Base-by-base conservation (phyloP, 805 yeast genomes). In the Yarrowia bubula region DNA sequence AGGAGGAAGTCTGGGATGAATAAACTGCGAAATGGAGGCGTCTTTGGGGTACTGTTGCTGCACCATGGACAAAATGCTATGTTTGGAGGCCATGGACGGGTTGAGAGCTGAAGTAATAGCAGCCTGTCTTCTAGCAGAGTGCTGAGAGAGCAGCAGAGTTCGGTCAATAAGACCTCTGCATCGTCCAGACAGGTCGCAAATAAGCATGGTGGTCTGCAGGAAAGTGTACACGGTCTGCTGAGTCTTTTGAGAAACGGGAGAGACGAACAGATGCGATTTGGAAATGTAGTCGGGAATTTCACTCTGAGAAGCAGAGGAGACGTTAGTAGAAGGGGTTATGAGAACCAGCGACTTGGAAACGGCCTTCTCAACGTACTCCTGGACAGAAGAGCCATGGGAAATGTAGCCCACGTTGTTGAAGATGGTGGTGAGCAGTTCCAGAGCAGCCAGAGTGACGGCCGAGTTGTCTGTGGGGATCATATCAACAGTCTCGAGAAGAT, bases 1-100 rank as follows among this genome's bases (percentile, higher is more conserved):
- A n/a, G 73, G 72, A 3, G 97, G 96, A 69, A 90, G 83, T 70
- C 95, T 80, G 46, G 97, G 96, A 70, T 88, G 88, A 64, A 84
- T 81, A 69, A 90, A 32, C 17, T 64, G 79, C 0, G 88, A 78
- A 71, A 89, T 84, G 46, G 86, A 72, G 18, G 83, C 81, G 70
- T 85, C 84, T 46, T 77, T 74, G 13, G 80, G 74, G 3, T 79
- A 79, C 43, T 88, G 71, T 1, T 79, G 76, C 11, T 84, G 74
- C 1, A 88, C 87, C 66, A 92, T 84, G 8, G 97, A 96, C 67
- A 89, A 78, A 35, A 89, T 79, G 13, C 91, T 86, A 46, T 83
- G 81, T 44, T 82, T 80, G 61, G 86, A 87, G 43, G 78, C 78
- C 41, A 72, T 74, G 4, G 88, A 90, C 1, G 97, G 96, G 72